Evolutionary conservation across 345 rosid genomes (phyloP), one percentile per base, ranked within the genome.

Genomic region (Citropsis articulata): DNA sequence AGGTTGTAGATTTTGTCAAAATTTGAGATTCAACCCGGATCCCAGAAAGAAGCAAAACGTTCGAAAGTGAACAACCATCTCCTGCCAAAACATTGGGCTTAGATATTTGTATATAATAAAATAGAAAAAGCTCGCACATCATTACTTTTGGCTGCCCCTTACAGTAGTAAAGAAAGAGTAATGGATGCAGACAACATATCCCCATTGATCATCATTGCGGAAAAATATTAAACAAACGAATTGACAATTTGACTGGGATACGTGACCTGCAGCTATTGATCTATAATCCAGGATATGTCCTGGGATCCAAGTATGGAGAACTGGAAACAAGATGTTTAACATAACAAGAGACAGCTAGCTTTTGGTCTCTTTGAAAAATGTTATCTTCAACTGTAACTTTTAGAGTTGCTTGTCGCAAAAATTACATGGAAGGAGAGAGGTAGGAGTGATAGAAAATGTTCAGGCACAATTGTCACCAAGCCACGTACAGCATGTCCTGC

Each of bases 401-500:
- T 0, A 42, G 48, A 74, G 36, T 25, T 55, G 36, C 55, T 72
- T 35, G 42, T 59, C 7, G 3, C 73, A 19, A 27, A 30, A 50
- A 24, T 28, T 22, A 50, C 66, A 66, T 59, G 22, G 16, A n/a
- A 42, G 35, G 56, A 25, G 9, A 19, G 8, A 68, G 40, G 56
- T 27, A 28, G 9, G 22, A 35, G 57, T 0, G 31, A 9, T 28
- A 12, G n/a, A 21, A 56, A 36, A 48, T 38, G 19, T 67, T 59
- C 45, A 25, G n/a, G 19, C 36, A 74, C 5, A 3, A 45, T 21
- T 9, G 33, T 42, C 18, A 7, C 18, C 53, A 59, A 4, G 48
- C 36, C 21, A 62, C 24, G 66, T 18, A 53, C 57, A 4, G 42
- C 13, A 55, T 63, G 81, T 65, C 72, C 86, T 78, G 84, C 81